phyloP scores from a whole-genome alignment of 169 alveolate species.

The Eimeria nieschulzi region DNA sequence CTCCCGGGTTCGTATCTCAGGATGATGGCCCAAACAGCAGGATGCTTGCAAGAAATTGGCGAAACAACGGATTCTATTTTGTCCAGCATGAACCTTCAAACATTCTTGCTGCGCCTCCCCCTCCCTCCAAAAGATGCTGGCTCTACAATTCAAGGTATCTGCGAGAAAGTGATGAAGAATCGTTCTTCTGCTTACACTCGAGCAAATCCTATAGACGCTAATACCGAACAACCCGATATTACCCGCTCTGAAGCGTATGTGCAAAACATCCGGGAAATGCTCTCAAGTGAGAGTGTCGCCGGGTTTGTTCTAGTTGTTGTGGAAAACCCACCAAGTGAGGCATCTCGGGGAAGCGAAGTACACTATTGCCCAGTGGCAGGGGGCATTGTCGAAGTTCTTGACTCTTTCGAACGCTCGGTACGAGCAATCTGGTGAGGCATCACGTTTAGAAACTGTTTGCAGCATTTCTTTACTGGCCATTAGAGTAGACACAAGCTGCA shows the following conservation, averaged over 20 bases:
- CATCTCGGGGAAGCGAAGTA: background rate
- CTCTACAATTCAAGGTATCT: constrained; percentile 47
- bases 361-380: constrained; percentile 72
- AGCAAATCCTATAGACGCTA: constrained; percentile 19
- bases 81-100: background rate
- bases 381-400: constrained; percentile 54
- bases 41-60: constrained; percentile 31
- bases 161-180: constrained; percentile 60
- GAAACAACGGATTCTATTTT: constrained; percentile 10
- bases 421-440: constrained; percentile 23
- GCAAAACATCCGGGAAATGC: background rate
- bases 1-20: background rate
- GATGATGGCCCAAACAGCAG: constrained; percentile 23
- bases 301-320: constrained; percentile 70
- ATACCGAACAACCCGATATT: constrained; percentile 32
- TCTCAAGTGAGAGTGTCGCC: constrained; percentile 1
- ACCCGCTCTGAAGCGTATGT: constrained; percentile 23
- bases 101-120: constrained; percentile 44
- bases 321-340: constrained; percentile 33
- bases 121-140: constrained; percentile 45
- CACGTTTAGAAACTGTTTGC: background rate
- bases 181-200: constrained; percentile 50
- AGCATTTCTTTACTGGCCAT: too few relatives aligned
- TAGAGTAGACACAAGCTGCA: too few relatives aligned
- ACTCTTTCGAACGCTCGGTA: constrained; percentile 23